Base-by-base conservation (phyloP, 1,284 basidiomycete genomes). In the Sparassis latifolia region DNA sequence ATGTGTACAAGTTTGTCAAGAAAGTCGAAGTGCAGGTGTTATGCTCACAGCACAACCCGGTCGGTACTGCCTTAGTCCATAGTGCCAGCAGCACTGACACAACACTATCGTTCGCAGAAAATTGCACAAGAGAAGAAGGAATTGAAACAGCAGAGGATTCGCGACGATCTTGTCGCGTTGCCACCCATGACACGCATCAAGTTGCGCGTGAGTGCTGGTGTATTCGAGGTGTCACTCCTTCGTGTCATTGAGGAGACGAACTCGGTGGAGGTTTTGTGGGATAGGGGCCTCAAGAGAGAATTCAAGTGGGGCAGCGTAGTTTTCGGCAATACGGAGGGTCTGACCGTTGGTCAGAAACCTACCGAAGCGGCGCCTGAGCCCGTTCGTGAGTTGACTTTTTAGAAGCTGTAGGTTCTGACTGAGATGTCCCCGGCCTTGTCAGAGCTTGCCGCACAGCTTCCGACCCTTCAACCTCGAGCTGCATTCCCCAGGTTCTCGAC, bases 21-120 rank as follows among this genome's bases (percentile, higher is more conserved):
- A 90, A 88, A 66, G 68, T 79, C 7, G 82, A 85, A 54, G 79
- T 89, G 3, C 80, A 89, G 59, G 70, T 88, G 7, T 66, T 94
- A 2, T 94, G 92, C 64, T 69, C 81, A 2, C 84, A 86, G 58
- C 89, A 93, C 61, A 93, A 93, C 58, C 89, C 89, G 5, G 89
- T 92, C 62, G 55, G 86, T 76, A 30, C 43, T 20, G 20, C 20
- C 1, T 20, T 20, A 20, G 20, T 20, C 20, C 20, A 20, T 20
- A 20, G 20, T 20, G 20, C 20, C 20, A 20, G 20, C 20, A 20
- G 20, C 20, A 20, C 20, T 20, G 10, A 35, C 7, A 10, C 20
- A 10, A 9, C 33, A 38, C 10, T n/a, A 29, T 38, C 10, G 39
- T 12, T 29, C 32, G 28, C 52, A 91, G 88, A 80, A 75, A 37